These are phyloP conservation scores for Neonectria sp. DNA, from an alignment of 2,329 filamentous ascomycete genomes.

Conservation along the genomic window DNA sequence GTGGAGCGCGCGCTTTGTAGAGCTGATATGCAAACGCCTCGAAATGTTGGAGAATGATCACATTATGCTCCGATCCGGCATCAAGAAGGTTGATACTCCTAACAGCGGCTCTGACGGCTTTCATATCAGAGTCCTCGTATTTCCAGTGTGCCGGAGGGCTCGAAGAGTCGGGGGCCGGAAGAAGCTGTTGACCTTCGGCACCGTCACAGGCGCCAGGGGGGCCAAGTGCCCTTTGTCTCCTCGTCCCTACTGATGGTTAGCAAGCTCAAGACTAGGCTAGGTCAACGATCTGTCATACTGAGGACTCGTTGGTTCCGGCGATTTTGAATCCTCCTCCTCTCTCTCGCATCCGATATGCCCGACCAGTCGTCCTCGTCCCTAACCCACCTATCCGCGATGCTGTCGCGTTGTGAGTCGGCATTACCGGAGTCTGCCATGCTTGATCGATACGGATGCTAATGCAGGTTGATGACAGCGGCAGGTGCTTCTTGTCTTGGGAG, in stretches of 20 bases:
- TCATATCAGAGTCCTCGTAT: not conserved
- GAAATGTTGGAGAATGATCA: slow-evolving; percentile 6
- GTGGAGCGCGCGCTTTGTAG: not conserved
- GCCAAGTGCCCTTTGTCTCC: not conserved
- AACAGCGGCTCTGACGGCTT: not conserved
- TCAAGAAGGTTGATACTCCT: not conserved
- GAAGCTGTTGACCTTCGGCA: not conserved
- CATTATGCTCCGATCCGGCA: not conserved
- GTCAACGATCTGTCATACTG: slow-evolving; percentile 1
- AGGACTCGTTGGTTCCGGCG: slow-evolving; percentile 9
- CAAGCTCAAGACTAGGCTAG: not conserved
- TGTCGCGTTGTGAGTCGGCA: not conserved
- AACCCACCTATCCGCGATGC: not conserved
- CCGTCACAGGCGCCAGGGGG: not conserved
- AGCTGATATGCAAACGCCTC: slow-evolving; percentile 5
- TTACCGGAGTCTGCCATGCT: not conserved
- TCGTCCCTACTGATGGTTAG: not conserved
- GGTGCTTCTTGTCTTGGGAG: no score
- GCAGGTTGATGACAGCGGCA: not conserved
- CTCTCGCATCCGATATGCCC: not conserved
- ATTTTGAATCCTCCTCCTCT: slow-evolving; percentile 9
- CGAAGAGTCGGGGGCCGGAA: not conserved
- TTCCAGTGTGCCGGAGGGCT: not conserved
- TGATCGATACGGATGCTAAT: not conserved
- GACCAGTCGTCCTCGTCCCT: slow-evolving; percentile 12